Conservation (phyloP, 495 filamentous ascomycete species). For the Apiosordaria backusii region DNA sequence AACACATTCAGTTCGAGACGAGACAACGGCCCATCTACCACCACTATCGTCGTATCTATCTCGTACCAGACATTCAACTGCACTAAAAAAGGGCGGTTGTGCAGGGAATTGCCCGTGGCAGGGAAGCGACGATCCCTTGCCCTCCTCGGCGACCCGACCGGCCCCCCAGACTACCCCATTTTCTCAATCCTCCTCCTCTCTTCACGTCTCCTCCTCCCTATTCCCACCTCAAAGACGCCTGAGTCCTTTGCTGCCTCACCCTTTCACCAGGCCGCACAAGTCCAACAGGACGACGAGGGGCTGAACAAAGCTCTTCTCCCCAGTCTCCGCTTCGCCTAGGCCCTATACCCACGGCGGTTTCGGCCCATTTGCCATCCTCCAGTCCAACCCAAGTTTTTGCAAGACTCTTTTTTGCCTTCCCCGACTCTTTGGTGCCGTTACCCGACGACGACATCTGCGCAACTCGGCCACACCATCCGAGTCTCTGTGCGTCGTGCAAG, state of each 20-base stretch:
- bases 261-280: slow-evolving; percentile 4
- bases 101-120: slow-evolving; percentile 17
- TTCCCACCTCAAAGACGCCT: slow-evolving; percentile 7
- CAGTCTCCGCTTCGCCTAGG: slow-evolving; percentile 11
- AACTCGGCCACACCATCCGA: slow-evolving; percentile 5
- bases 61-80: not conserved
- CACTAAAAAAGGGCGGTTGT: slow-evolving; percentile 16
- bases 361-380: not conserved
- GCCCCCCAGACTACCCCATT: slow-evolving; percentile 18
- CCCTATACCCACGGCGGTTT: slow-evolving; percentile 7
- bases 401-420: not conserved
- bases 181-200: slow-evolving; percentile 3
- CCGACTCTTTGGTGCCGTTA: not conserved
- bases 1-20: not conserved
- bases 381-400: not conserved
- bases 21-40: not conserved
- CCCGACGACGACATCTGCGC: slow-evolving; percentile 5
- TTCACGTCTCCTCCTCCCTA: slow-evolving; percentile 4
- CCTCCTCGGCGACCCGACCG: slow-evolving; percentile 23
- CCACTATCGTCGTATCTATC: not conserved
- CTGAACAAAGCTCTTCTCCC: not conserved
- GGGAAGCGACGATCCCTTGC: slow-evolving; percentile 28
- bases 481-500: not conserved
- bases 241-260: slow-evolving; percentile 1
- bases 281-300: slow-evolving; percentile 7